Conservation (phyloP, 305 asterid species). For the Solanum aculeatissimum region DNA sequence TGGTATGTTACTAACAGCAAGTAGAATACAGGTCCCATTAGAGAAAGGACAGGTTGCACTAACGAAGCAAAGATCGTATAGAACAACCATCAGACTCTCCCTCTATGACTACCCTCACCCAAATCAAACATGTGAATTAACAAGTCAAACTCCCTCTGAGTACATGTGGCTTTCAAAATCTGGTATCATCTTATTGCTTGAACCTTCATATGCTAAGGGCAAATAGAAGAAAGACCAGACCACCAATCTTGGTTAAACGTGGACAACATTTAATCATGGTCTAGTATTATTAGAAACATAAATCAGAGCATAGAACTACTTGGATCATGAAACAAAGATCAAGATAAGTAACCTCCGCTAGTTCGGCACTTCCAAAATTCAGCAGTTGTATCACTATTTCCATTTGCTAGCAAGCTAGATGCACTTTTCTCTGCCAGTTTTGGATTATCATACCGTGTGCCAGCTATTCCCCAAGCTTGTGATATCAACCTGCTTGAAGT, state of each 20-base stretch:
- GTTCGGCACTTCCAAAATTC: constrained; percentile 70
- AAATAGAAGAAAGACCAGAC: not conserved
- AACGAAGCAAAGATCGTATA: not conserved
- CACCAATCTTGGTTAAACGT: not conserved
- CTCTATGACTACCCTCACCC: not conserved
- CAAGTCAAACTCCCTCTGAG: not conserved
- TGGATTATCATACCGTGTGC: constrained; percentile 53
- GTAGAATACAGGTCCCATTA: not conserved
- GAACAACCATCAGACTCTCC: not conserved
- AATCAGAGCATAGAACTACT: not conserved
- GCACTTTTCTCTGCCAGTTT: constrained; percentile 54
- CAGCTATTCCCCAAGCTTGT: constrained; percentile 76
- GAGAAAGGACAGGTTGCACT: not conserved
- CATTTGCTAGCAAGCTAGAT: constrained; percentile 37
- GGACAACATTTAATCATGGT: not conserved
- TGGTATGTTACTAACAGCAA: not conserved
- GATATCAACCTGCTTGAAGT: constrained; percentile 49
- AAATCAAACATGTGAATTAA: not conserved
- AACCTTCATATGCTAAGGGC: not conserved
- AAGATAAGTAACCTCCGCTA: constrained; percentile 46
- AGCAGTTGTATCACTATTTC: constrained; percentile 19
- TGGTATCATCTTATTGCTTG: not conserved
- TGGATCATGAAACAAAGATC: not conserved
- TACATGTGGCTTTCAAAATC: not conserved
- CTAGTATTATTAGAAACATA: not conserved